Evolutionary conservation across 129 eudicot genomes (phyloP).

Genomic region (Centrapalus pauciflorus): DNA sequence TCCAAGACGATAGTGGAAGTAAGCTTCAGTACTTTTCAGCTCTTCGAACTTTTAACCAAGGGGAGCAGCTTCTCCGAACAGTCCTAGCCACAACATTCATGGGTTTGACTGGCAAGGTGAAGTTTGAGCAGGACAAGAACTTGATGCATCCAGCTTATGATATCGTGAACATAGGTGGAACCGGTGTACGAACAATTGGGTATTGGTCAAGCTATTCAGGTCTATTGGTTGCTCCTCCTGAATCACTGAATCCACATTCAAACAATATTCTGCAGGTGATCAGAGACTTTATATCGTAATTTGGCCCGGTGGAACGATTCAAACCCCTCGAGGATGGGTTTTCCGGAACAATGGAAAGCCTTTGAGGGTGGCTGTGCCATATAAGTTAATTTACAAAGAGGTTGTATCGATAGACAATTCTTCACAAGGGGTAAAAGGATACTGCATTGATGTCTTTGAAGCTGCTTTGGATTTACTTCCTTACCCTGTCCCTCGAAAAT

Average conservation of each 20-base stretch:
- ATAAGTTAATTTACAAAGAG: conserved; percentile 15
- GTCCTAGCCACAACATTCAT: conserved; percentile 13
- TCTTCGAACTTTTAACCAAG: conserved; percentile 18
- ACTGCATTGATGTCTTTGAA: conserved; percentile 32
- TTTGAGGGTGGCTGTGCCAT: conserved; percentile 28
- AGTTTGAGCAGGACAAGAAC: conserved; percentile 17
- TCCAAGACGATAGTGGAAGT: conserved; percentile 7
- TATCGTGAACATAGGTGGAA: conserved; percentile 25
- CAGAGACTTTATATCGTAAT: conserved; percentile 15
- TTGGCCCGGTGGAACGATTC: conserved; percentile 24
- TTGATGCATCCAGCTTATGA: conserved; percentile 27
- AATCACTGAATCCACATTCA: conserved; percentile 8
- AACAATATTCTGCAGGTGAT: background rate
- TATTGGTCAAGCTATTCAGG: conserved; percentile 31
- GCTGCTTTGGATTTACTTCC: conserved; percentile 30
- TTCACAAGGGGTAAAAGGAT: conserved; percentile 13
- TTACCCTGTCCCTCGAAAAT: conserved; percentile 27
- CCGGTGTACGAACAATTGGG: conserved; percentile 24
- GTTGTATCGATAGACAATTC: conserved; percentile 9
- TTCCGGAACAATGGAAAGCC: conserved; percentile 30
- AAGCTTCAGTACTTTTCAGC: background rate
- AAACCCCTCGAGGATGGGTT: conserved; percentile 29
- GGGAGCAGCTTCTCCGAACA: conserved; percentile 7
- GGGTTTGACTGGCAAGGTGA: conserved; percentile 21
- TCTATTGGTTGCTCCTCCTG: conserved; percentile 22